phyloP scores from a whole-genome alignment of 2,329 filamentous ascomycete genomes.

The Emergomyces orientalis region DNA sequence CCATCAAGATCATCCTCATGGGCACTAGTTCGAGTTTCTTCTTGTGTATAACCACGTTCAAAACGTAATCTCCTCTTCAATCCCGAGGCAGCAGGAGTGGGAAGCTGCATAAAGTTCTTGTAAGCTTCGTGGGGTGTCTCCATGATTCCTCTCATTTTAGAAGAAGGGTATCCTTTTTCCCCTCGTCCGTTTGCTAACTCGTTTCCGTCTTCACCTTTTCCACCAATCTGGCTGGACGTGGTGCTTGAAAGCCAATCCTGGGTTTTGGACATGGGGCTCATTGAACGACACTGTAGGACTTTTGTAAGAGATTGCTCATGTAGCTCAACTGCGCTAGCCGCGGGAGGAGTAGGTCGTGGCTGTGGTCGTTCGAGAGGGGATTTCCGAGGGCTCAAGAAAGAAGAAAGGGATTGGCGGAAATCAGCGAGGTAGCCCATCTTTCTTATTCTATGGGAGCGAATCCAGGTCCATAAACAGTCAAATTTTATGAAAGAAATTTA shows the following conservation, averaged over 20 bases:
- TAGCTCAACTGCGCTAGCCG: not conserved
- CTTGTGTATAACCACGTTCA: not conserved
- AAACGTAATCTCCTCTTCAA: conserved; percentile 6
- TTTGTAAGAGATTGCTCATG: not conserved
- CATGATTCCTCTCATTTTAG: not conserved
- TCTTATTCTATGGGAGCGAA: not conserved
- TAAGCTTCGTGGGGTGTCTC: not conserved
- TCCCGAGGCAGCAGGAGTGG: not conserved
- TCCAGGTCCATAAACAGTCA: not conserved
- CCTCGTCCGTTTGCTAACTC: not conserved
- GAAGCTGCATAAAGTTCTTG: conserved; percentile 3
- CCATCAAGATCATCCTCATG: conserved; percentile 5
- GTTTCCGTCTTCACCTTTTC: not conserved
- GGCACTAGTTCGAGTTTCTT: not conserved
- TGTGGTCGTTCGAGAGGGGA: not conserved
- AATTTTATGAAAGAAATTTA: not conserved
- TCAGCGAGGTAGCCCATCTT: conserved; percentile 3
- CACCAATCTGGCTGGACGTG: not conserved
- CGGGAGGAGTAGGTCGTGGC: not conserved
- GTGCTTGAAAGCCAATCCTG: conserved; percentile 2
- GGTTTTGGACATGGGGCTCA: conserved; percentile 5
- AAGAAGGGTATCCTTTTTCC: not conserved
- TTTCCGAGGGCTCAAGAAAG: conserved; percentile 3
- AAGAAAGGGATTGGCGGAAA: conserved; percentile 6
- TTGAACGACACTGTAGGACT: not conserved